Evolutionary conservation across 495 filamentous ascomycete genomes (phyloP).

Genomic region (Cudoniella acicularis): DNA sequence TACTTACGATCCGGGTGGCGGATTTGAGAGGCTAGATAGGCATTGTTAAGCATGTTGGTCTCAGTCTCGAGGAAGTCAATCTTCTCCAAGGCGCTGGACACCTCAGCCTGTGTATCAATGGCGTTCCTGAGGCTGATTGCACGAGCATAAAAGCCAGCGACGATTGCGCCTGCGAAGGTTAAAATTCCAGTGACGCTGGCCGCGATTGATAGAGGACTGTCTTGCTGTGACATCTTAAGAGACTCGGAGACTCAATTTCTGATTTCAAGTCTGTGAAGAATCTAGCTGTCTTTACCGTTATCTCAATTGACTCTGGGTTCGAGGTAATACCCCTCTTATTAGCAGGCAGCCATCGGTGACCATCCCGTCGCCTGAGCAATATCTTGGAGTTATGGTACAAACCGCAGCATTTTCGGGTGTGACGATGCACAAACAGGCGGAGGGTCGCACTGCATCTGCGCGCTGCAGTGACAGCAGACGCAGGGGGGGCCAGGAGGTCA

Average conservation of each 20-base stretch:
- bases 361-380: no score
- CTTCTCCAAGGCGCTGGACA: background rate
- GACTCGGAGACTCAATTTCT: background rate
- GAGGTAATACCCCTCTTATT: no score
- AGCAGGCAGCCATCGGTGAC: no score
- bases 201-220: slow-evolving; percentile 5
- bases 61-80: slow-evolving; percentile 9
- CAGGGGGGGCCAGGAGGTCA: no score
- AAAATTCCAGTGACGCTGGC: slow-evolving; percentile 1
- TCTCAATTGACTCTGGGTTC: no score
- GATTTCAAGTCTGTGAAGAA: background rate
- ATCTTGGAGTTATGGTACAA: no score
- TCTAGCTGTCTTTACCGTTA: no score
- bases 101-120: slow-evolving; percentile 6
- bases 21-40: slow-evolving; percentile 3
- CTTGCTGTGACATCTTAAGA: background rate
- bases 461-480: no score
- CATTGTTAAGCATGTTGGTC: slow-evolving; percentile 4
- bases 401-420: no score
- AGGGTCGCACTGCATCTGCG: no score
- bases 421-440: no score
- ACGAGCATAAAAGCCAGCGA: slow-evolving; percentile 3
- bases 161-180: background rate
- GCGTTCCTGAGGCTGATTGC: slow-evolving; percentile 4
- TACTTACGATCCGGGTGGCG: slow-evolving; percentile 1